phyloP scores from a whole-genome alignment of 176 grass and related monocot species.

The Musa itinerans region DNA sequence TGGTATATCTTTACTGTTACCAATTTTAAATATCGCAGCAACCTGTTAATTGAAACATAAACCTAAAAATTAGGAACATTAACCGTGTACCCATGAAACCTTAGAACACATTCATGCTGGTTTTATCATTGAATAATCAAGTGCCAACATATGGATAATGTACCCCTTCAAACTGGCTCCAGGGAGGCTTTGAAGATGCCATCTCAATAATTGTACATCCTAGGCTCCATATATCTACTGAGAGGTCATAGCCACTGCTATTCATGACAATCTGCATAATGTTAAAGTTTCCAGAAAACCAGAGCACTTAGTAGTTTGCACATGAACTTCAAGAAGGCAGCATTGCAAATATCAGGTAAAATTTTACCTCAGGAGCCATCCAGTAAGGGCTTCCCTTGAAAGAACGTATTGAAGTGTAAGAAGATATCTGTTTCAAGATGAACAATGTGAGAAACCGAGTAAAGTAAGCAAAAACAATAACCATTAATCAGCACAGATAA shows the following conservation, averaged over 20 bases:
- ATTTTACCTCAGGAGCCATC: conserved; percentile 95
- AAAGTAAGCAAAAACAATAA: background rate
- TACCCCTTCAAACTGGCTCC: conserved; percentile 91
- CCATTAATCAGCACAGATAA: background rate
- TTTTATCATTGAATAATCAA: background rate
- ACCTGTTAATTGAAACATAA: conserved; percentile 43
- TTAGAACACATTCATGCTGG: background rate
- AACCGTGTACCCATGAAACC: too few relatives aligned
- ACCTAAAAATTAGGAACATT: background rate
- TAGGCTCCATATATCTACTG: conserved; percentile 96
- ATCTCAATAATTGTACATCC: conserved; percentile 96
- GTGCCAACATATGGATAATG: background rate
- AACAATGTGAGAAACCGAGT: background rate
- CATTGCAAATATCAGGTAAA: too few relatives aligned
- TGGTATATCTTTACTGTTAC: conserved; percentile 91
- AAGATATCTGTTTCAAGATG: conserved; percentile 49
- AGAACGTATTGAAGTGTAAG: conserved; percentile 77
- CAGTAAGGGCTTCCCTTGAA: conserved; percentile 98
- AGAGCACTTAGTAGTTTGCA: background rate
- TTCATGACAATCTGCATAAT: conserved; percentile 82
- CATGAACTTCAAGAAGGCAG: background rate
- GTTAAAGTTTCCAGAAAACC: background rate
- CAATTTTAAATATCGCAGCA: conserved; percentile 95
- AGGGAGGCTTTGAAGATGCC: conserved; percentile 91
- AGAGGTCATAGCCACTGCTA: conserved; percentile 62